Evolutionary conservation across 768 basidiomycete genomes (phyloP).

Genomic region (Amyloporia xantha): DNA sequence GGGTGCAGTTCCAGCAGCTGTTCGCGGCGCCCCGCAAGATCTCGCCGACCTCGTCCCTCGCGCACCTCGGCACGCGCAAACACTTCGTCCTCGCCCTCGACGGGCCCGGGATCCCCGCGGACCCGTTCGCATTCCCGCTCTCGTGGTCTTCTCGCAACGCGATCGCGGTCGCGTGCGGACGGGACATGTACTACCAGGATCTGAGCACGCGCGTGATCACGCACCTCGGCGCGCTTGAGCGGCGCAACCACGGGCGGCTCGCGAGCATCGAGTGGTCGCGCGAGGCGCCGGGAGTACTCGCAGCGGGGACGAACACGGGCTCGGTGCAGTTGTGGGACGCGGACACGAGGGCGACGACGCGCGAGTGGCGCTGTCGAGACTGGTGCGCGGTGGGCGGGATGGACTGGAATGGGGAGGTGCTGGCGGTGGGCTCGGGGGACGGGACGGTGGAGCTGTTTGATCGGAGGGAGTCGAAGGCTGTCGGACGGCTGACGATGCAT

Average conservation of each 20-base stretch:
- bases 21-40: constrained; percentile 29
- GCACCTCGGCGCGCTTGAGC: constrained; percentile 39
- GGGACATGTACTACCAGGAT: constrained; percentile 57
- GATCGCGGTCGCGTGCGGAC: constrained; percentile 59
- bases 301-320: constrained; percentile 56
- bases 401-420: constrained; percentile 56
- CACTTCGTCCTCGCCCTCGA: constrained; percentile 58
- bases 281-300: constrained; percentile 39
- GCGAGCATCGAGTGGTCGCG: constrained; percentile 49
- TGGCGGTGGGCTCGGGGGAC: constrained; percentile 60
- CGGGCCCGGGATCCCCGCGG: constrained; percentile 51
- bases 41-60: constrained; percentile 44
- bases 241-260: constrained; percentile 29
- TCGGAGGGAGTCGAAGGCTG: constrained; percentile 36
- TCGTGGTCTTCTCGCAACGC: constrained; percentile 53
- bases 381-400: constrained; percentile 63
- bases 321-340: constrained; percentile 71
- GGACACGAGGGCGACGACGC: constrained; percentile 44
- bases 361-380: constrained; percentile 50
- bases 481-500: constrained; percentile 64
- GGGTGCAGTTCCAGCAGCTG: constrained; percentile 48
- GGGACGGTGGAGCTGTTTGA: constrained; percentile 68
- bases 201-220: constrained; percentile 47
- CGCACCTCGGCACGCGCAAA: constrained; percentile 46
- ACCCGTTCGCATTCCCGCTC: constrained; percentile 51